Base-by-base conservation (phyloP, 805 yeast genomes). In the Candida cerambycidarum region DNA sequence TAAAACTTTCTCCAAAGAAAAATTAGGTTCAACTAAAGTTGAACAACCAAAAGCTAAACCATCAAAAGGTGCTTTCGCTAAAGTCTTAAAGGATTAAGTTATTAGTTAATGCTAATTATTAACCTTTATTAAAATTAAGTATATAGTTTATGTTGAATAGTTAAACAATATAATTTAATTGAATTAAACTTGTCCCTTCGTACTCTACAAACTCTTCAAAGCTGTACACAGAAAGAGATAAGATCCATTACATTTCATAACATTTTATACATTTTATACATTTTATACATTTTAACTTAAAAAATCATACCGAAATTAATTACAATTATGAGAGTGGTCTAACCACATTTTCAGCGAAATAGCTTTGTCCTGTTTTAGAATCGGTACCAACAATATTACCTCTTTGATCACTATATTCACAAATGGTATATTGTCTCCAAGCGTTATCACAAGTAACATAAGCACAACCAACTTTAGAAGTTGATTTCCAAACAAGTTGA, bases 1-100 rank as follows among this genome's bases (percentile, higher is more conserved):
- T 65, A 89, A 88, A 85, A 95, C 92, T 63, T 92, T 83, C 79
- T 68, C 96, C 64, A 89, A 85, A 73, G 83, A 89, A 80, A 88
- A 88, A 78, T 78, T 84, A 60, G 96, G 95, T 66, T 82, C 90
- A 59, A 75, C 74, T 69, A 87, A 87, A 83, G 85, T 73, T 69
- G 82, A 75, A 59, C 71, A 75, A 72, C 49, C 80, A 58, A 68
- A 75, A 65, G 76, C 78, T 61, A 74, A 73, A 68, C 84, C 86
- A 69, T 80, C 88, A 57, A 76, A 83, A 75, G 84, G 83, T 68
- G 76, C 76, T 62, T 84, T 85, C 78, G 66, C 75, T 55, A 73
- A 77, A 59, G 80, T 80, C 58, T 79, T 84, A 69, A 83, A 78
- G 74, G 57, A 69, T 55, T 68, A 69, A 65, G 46, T 54, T 25